Evolutionary conservation across 2,329 filamentous ascomycete species (phyloP), one percentile per base, ranked within the genome.

Genomic region (Alternaria ventricosa): DNA sequence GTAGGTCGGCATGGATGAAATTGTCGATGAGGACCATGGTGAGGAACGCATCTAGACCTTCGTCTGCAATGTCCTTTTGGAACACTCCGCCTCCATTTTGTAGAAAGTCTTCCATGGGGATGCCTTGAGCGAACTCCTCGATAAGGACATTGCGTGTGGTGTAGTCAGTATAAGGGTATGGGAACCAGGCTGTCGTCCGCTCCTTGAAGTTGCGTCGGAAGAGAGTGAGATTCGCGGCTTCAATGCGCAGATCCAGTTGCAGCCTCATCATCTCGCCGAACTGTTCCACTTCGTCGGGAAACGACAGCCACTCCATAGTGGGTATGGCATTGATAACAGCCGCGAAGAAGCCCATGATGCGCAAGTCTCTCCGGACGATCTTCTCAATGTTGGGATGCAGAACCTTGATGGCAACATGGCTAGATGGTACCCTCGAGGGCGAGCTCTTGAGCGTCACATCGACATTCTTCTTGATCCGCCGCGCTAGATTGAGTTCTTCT

Each of bases 191-290:
- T 0, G 95, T 97, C 3, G 92, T 92, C 47, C 96, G 88, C 62
- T 93, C 87, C 72, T 91, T 92, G 84, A 99, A 99, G 77, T 97
- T 93, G 72, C 91, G 90, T 56, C 96, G 90, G 84, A 99, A 98
- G 13, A 90, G 89, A 22, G 90, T 89, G 4, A 99, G 84, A 73
- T 99, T 99, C 41, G 94, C 91, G 2, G 94, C 91, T 80, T 99
- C 96, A 64, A 98, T 98, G 56, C 96, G 91, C 36, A 99, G 86
- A 80, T 99, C 96, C 3, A 99, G 85, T 78, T 99, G 96, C n/a
- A 98, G 84, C 73, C 91, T 91, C 96, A 99, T 99, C 96, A 99
- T 99, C 77, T 96, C 92, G 23, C 94, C 95, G 75, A 99, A 99
- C 75, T 98, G 94, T 13, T 86, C 82, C 4, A 98, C 96, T 78